Conservation (phyloP, 2,329 filamentous ascomycete genomes). For the Trichoderma koningii region DNA sequence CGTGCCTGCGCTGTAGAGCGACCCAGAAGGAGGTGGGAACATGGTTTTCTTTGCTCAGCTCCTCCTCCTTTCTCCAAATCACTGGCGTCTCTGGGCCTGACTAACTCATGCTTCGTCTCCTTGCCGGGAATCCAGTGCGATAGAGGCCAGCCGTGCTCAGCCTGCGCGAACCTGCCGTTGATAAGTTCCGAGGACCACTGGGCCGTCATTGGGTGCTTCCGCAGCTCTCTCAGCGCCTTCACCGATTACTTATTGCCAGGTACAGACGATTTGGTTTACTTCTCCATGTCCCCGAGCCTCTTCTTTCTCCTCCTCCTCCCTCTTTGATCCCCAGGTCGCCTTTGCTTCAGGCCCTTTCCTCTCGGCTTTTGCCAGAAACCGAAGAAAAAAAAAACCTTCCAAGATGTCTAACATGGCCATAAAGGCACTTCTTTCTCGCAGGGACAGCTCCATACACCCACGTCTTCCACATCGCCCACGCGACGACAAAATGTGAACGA, state of each 20-base stretch:
- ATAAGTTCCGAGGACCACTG: conserved; percentile 49
- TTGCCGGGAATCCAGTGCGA: conserved; percentile 48
- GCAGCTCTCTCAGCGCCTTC: conserved; percentile 50
- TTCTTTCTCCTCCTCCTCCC: not conserved
- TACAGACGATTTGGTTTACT: conserved; percentile 35
- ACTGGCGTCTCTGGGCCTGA: not conserved
- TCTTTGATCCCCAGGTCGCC: not conserved
- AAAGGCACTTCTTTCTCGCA: conserved; percentile 38
- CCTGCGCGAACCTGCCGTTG: conserved; percentile 45
- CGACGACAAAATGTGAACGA: conserved; percentile 55
- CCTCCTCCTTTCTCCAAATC: not conserved
- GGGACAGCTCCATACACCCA: conserved; percentile 47
- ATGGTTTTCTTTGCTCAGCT: not conserved
- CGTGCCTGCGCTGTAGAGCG: conserved; percentile 56
- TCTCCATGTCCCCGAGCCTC: not conserved
- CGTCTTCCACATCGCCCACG: conserved; percentile 54
- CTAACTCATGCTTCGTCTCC: conserved; percentile 5
- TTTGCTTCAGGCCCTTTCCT: not conserved
- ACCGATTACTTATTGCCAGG: conserved; percentile 55
- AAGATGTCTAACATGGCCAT: conserved; percentile 31
- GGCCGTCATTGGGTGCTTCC: conserved; percentile 54
- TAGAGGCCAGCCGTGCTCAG: conserved; percentile 51
- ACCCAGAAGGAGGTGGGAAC: conserved; percentile 49
- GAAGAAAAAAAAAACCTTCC: not conserved
- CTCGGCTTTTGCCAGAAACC: not conserved